Evolutionary conservation across 2,329 filamentous ascomycete species (phyloP).

Genomic region (Curvularia eragrostidis): DNA sequence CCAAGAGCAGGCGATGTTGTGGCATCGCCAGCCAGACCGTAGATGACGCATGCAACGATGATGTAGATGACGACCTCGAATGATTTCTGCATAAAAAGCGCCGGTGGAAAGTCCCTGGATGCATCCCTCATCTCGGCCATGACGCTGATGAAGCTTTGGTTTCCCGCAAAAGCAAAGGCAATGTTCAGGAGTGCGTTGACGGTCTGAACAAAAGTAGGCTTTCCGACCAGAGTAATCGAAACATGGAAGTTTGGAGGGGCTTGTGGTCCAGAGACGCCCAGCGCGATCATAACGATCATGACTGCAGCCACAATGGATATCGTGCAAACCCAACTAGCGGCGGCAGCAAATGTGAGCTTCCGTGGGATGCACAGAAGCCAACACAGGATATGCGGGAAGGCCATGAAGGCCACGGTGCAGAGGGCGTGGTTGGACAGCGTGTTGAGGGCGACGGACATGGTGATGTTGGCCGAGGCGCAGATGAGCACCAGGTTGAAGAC

Average conservation of each 20-base stretch:
- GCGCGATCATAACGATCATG: constrained; percentile 70
- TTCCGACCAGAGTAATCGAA: constrained; percentile 30
- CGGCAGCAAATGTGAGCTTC: constrained; percentile 66
- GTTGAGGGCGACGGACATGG: constrained; percentile 66
- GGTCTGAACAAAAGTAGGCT: constrained; percentile 37
- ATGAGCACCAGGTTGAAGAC: constrained; percentile 39
- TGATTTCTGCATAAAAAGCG: constrained; percentile 64
- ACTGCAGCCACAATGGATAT: constrained; percentile 69
- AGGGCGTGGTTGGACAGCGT: constrained; percentile 66
- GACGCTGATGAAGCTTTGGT: constrained; percentile 71
- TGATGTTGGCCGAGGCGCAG: constrained; percentile 39
- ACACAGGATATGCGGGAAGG: constrained; percentile 66
- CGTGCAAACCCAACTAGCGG: constrained; percentile 63
- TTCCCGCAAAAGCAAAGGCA: constrained; percentile 71
- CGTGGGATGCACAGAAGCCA: constrained; percentile 66
- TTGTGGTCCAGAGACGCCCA: constrained; percentile 60
- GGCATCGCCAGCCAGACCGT: constrained; percentile 66
- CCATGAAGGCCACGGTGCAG: constrained; percentile 69
- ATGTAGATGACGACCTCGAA: constrained; percentile 66
- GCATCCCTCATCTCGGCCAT: constrained; percentile 70
- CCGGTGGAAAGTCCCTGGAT: constrained; percentile 63
- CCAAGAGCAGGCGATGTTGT: constrained; percentile 71
- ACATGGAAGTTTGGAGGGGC: constrained; percentile 38
- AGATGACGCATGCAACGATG: constrained; percentile 71
- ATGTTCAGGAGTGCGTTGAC: constrained; percentile 61